Evolutionary conservation across 176 grass and related monocot genomes (phyloP), one percentile per base, ranked within the genome.

Genomic region (Bothriochloa decipiens): DNA sequence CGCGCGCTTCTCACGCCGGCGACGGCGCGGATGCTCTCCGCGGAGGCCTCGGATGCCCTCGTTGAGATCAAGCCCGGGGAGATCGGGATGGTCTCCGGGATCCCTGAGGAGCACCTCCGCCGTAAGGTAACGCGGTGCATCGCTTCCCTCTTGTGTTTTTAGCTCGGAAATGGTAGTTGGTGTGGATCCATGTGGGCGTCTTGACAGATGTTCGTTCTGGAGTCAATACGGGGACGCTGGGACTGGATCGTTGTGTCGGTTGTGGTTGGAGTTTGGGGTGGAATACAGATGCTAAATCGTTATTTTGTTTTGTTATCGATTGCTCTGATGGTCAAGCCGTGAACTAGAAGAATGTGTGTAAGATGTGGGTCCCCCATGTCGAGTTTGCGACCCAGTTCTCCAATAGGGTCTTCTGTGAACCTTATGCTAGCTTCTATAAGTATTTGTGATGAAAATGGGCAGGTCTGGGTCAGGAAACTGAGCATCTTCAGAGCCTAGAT

Each of bases 51-150:
- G 17, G 94, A 92, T 16, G 64, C 91, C 60, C 88, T 99, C 12
- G 90, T 94, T 6, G 90, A 96, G 90, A 66, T 99, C 88, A 96
- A 92, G 86, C 78, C 93, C 14, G 90, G 91, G 11, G 96, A 99
- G 89, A 85, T 99, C 84, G 96, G 96, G 82, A 91, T 94, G 83
- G 93, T 99, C 66, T 91, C 91, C n/a, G 93, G 96, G 17, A 92
- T 99, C 70, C 93, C 96, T 66, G 77, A 91, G 46, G 91, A 99
- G 81, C 96, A 96, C 55, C 96, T 99, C 84, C 84, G 47, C 32
- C 91, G 93, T 67, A 94, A 75, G 84, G 96, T 96, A 86, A 72
- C 71, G 14, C 32, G 43, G 11, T 16, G 49, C 18, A 20, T 9
- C 25, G 6, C 4, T 66, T 26, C 2, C 6, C 14, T 53, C 13